Evolutionary conservation across 176 grass and related monocot species (phyloP).

Genomic region (Ensete glaucum): DNA sequence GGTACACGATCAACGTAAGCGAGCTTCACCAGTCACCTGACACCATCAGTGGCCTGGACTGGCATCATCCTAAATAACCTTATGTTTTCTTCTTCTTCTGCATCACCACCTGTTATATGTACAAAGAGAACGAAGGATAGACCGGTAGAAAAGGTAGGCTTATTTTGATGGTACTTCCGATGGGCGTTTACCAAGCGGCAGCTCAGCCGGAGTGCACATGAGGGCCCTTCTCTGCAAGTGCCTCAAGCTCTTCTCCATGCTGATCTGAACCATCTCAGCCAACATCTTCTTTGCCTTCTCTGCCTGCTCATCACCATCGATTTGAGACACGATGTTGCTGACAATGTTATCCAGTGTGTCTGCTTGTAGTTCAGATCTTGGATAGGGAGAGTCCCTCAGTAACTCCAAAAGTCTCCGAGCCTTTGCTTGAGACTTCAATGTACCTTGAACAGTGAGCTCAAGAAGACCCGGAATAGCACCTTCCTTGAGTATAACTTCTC

Average conservation of each 20-base stretch:
- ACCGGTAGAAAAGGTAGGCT: background rate
- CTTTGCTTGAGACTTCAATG: background rate
- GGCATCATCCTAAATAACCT: background rate
- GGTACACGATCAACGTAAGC: background rate
- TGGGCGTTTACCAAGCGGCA: background rate
- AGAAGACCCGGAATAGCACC: slow-evolving; percentile 11
- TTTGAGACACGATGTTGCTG: slow-evolving; percentile 6
- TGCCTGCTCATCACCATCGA: slow-evolving; percentile 1
- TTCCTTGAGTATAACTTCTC: slow-evolving; percentile 8
- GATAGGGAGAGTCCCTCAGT: slow-evolving; percentile 8
- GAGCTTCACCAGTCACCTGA: background rate
- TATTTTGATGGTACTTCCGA: slow-evolving; percentile 4
- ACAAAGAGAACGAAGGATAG: background rate
- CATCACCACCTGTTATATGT: background rate
- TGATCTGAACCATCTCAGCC: slow-evolving; percentile 17
- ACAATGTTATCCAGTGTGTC: slow-evolving; percentile 2
- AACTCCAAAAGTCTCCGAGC: slow-evolving; percentile 2
- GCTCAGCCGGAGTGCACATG: background rate
- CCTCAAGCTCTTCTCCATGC: slow-evolving; percentile 18
- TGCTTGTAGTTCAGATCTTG: background rate
- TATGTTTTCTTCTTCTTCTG: background rate
- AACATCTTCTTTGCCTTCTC: slow-evolving; percentile 16
- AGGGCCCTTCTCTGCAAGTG: slow-evolving; percentile 9
- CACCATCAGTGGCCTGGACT: background rate
- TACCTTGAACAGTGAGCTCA: slow-evolving; percentile 11